phyloP scores from a whole-genome alignment of 176 grass and related monocot genomes.

The Calamus simplicifolius region DNA sequence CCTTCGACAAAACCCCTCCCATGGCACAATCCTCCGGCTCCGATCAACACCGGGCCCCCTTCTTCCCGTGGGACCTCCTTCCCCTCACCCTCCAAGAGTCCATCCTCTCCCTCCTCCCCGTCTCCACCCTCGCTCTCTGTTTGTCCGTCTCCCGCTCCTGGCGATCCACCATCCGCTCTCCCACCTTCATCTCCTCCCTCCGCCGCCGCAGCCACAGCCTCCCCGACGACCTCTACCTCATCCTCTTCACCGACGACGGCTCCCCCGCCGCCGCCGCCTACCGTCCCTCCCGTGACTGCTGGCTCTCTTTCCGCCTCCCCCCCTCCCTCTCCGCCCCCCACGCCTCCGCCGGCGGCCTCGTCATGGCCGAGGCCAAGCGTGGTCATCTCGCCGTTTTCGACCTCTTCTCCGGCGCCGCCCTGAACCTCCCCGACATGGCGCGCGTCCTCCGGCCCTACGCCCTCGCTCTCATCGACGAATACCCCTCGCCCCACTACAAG shows the following conservation, averaged over 20 bases:
- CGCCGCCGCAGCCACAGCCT: not conserved
- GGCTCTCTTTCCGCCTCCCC: not conserved
- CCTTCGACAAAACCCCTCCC: no score
- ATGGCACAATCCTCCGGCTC: no score
- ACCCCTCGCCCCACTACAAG: conserved; percentile 15
- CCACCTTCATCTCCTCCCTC: conserved; percentile 25
- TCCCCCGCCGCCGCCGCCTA: conserved; percentile 22
- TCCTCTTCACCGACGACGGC: conserved; percentile 26
- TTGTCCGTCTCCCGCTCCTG: conserved; percentile 27
- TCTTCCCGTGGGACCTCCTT: conserved; percentile 32
- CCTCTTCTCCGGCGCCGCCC: not conserved
- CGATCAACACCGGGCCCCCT: not conserved
- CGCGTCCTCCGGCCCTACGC: conserved; percentile 21
- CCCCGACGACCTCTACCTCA: conserved; percentile 15
- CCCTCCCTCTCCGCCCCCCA: not conserved
- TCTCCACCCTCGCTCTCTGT: conserved; percentile 30
- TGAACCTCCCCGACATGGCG: not conserved
- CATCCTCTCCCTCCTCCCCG: conserved; percentile 41
- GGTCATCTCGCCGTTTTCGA: not conserved
- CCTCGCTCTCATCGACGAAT: conserved; percentile 17
- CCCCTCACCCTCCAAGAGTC: conserved; percentile 27
- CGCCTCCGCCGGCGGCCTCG: conserved; percentile 3
- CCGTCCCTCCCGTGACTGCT: conserved; percentile 16
- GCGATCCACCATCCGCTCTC: conserved; percentile 27
- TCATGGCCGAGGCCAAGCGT: not conserved